Conservation (phyloP, 176 grass and related monocot species). For the Ensete ventricosum region DNA sequence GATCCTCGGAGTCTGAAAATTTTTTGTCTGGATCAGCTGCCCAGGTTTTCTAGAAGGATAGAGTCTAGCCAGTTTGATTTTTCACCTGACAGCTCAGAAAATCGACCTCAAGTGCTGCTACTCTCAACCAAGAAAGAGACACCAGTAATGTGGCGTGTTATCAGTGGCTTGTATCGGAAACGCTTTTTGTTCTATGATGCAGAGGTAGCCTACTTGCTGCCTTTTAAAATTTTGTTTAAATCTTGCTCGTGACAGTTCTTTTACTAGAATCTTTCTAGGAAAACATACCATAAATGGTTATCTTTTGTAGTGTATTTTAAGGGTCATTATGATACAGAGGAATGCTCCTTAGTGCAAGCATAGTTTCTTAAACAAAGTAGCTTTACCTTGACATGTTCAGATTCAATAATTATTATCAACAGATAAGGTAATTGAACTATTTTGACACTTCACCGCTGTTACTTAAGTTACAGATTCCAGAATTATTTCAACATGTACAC, state of each 20-base stretch:
- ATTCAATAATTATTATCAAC: too few relatives aligned
- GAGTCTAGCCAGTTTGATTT: constrained; percentile 50
- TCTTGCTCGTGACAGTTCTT: too few relatives aligned
- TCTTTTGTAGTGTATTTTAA: neutral
- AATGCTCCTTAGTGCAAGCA: too few relatives aligned
- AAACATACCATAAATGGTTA: too few relatives aligned
- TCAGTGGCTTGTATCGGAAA: constrained; percentile 70
- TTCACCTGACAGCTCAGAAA: constrained; percentile 33
- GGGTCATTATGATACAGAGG: neutral
- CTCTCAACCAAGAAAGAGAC: constrained; percentile 84
- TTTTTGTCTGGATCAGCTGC: constrained; percentile 83
- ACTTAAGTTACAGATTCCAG: neutral
- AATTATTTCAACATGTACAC: neutral
- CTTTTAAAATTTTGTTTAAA: neutral
- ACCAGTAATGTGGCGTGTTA: constrained; percentile 70
- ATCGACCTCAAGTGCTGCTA: constrained; percentile 68
- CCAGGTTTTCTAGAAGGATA: constrained; percentile 74
- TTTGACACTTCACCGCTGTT: too few relatives aligned
- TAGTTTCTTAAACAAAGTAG: too few relatives aligned
- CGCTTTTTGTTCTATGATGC: constrained; percentile 70
- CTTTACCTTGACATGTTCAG: too few relatives aligned
- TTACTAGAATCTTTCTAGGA: too few relatives aligned
- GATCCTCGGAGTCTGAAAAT: constrained; percentile 73
- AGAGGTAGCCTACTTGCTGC: constrained; percentile 34
- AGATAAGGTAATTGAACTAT: too few relatives aligned